Base-by-base conservation (phyloP, 2,329 filamentous ascomycete species). In the Alternaria consortialis region DNA sequence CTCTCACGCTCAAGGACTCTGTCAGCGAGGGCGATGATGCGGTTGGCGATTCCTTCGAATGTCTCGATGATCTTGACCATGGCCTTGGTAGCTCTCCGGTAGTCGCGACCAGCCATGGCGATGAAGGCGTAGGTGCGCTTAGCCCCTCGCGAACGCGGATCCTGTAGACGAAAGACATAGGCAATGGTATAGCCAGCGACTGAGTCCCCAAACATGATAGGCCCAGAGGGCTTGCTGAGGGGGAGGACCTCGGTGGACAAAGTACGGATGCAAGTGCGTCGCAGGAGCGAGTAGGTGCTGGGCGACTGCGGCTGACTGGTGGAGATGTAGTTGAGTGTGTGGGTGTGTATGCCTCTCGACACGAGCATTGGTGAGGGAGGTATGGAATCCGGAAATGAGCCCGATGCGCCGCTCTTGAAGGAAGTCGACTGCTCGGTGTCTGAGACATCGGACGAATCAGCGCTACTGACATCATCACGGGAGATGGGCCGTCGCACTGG, bases 251-350 rank as follows among this genome's bases (percentile, higher is more conserved):
- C 86, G 60, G 84, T 86, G 60, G 84, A 87, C 37, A 88, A 75
- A 1, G 86, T 86, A 61, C 85, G 84, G 66, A 88, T 86, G 54
- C 84, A 86, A 25, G 85, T 85, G 37, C 84, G 84, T 59, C 86
- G 83, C 23, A 88, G 78, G 11, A 85, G 79, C 4, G 85, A 84
- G 72, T 86, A 87, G 43, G 83, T 81, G 7, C 80, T 78, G 11
- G 84, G 83, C 34, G 84, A 84, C 20, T 83, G 80, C 7, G 86
- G 86, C 29, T 85, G 84, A 55, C 83, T 84, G 34, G 85, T 83
- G n/a, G 86, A 86, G 44, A 87, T 80, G 71, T 87, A 88, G 62
- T 83, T 87, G 51, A 87, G 72, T 20, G 84, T 84, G 64, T 88
- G 86, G 9, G 84, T 83, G 66, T 88, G 86, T 62, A 72, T 72